These are phyloP conservation scores for Coelastrella sp. DNA, from an alignment of 139 green algal species.

Conservation along the genomic window DNA sequence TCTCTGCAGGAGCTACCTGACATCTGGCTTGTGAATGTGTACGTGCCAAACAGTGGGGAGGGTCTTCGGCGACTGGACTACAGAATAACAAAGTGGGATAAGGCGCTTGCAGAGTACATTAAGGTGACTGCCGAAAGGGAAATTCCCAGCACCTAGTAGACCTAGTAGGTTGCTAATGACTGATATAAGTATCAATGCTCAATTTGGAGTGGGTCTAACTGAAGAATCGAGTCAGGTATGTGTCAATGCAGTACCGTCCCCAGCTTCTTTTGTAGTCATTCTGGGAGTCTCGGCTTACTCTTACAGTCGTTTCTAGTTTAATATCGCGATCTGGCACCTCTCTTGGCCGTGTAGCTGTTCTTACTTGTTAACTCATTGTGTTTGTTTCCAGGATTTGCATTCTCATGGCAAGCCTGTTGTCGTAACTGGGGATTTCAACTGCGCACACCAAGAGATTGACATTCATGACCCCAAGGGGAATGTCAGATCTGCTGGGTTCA, in stretches of 20 bases:
- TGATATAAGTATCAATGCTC: too few relatives aligned
- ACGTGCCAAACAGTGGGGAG: constrained; percentile 71
- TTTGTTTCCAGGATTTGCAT: constrained; percentile 29
- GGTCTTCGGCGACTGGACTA: constrained; percentile 78
- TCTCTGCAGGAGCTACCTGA: constrained; percentile 57
- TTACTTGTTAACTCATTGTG: too few relatives aligned
- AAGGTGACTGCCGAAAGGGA: constrained; percentile 45
- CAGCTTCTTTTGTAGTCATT: too few relatives aligned
- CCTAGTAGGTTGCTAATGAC: too few relatives aligned
- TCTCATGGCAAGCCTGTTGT: constrained; percentile 75
- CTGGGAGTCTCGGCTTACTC: too few relatives aligned
- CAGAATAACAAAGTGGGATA: constrained; percentile 57
- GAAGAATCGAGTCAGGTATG: too few relatives aligned
- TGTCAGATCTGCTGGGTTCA: constrained; percentile 79
- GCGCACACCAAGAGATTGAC: constrained; percentile 78
- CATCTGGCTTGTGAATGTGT: constrained; percentile 56
- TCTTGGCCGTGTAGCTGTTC: too few relatives aligned
- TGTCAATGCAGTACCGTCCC: too few relatives aligned
- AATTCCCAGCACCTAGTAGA: neutral
- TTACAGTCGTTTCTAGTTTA: too few relatives aligned
- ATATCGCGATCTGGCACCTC: too few relatives aligned
- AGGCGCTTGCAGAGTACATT: constrained; percentile 59
- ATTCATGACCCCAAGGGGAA: constrained; percentile 85
- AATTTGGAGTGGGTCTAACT: too few relatives aligned
- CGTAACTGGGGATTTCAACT: constrained; percentile 71